Conservation (phyloP, 129 eudicot genomes). For the carrot (Daucus carota) region DNA sequence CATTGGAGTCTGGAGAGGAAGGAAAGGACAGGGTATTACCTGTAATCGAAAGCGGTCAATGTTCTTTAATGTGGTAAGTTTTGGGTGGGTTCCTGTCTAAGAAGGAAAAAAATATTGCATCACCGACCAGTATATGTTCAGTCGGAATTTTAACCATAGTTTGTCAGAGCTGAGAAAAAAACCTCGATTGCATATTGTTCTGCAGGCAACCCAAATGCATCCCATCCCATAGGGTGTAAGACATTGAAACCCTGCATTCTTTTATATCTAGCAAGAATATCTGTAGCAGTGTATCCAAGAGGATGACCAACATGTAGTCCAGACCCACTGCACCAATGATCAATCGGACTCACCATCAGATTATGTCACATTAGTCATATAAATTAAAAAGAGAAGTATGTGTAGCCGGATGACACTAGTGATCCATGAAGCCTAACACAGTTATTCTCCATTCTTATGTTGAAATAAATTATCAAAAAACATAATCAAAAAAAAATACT, state of each 20-base stretch:
- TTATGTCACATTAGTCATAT: not conserved
- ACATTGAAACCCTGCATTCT: conserved; percentile 98
- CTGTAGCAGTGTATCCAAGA: conserved; percentile 98
- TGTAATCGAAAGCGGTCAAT: conserved; percentile 81
- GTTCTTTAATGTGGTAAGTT: conserved; percentile 67
- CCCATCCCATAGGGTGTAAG: conserved; percentile 99
- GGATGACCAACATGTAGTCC: conserved; percentile 99
- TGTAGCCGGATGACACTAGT: not conserved
- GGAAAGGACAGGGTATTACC: conserved; percentile 29
- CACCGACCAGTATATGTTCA: not conserved
- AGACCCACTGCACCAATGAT: conserved; percentile 70
- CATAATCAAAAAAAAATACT: too few species aligned
- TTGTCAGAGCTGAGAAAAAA: conserved; percentile 4
- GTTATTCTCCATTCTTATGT: not conserved
- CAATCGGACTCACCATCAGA: not conserved
- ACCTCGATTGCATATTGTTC: conserved; percentile 98
- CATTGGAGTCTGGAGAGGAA: too few species aligned
- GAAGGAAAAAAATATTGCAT: conserved; percentile 10
- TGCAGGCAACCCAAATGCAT: conserved; percentile 96
- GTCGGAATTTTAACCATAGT: not conserved
- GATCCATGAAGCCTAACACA: not conserved
- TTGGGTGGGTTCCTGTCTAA: conserved; percentile 98
- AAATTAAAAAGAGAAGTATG: not conserved
- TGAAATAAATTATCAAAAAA: not conserved
- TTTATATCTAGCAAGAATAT: conserved; percentile 88